Percentiles rank a stretch among this genome's conserved stretches.
phyloP scores from a whole-genome alignment of 768 basidiomycete species.

The Suillus sp. region DNA sequence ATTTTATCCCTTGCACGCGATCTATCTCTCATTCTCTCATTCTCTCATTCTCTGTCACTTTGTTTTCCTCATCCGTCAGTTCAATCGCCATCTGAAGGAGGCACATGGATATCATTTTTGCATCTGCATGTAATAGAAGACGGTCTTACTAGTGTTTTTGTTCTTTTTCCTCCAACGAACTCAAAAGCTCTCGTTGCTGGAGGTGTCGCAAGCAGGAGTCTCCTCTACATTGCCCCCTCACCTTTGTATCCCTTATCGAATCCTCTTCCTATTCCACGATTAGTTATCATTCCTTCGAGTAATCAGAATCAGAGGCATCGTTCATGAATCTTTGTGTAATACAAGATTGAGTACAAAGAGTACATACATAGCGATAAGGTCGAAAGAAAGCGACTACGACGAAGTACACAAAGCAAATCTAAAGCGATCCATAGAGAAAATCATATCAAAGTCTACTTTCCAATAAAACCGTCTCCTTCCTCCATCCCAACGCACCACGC shows the following conservation, averaged over 20 bases:
- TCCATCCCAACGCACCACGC: slow-evolving; percentile 65
- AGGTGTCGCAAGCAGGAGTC: slow-evolving; percentile 2
- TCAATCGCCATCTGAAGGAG: slow-evolving; percentile 72
- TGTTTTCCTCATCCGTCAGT: slow-evolving; percentile 24
- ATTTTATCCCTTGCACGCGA: slow-evolving; percentile 49
- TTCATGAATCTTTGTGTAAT: not conserved
- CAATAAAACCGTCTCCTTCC: slow-evolving; percentile 49
- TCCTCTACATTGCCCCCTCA: not conserved
- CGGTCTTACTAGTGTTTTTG: slow-evolving; percentile 24
- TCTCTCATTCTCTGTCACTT: slow-evolving; percentile 13
- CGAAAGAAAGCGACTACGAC: not conserved
- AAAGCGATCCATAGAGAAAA: not conserved
- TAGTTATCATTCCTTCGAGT: slow-evolving; percentile 13
- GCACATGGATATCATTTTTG: slow-evolving; percentile 51
- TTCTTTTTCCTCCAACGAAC: slow-evolving; percentile 8
- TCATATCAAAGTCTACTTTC: slow-evolving; percentile 51
- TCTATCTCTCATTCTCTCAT: slow-evolving; percentile 34
- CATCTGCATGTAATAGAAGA: slow-evolving; percentile 62
- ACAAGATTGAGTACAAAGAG: not conserved
- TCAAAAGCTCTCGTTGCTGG: slow-evolving; percentile 5
- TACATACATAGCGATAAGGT: slow-evolving; percentile 11
- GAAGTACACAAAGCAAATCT: slow-evolving; percentile 1
- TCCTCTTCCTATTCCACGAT: slow-evolving; percentile 11
- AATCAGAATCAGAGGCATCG: slow-evolving; percentile 10
- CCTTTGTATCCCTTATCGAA: slow-evolving; percentile 13